phyloP scores from a whole-genome alignment of 805 yeast genomes.

The Candida easanensis region DNA sequence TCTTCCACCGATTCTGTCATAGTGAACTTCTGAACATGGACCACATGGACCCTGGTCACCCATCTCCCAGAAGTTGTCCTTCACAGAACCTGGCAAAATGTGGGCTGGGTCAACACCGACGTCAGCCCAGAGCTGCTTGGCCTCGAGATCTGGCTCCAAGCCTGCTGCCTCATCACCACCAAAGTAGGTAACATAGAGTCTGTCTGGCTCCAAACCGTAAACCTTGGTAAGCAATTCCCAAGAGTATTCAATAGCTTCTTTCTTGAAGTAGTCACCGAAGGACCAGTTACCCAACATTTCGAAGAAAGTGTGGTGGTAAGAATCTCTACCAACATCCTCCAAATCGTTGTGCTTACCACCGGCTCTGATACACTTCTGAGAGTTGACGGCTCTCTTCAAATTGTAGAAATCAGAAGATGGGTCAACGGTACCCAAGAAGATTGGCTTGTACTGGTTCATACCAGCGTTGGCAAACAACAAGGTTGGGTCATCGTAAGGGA shows the following conservation, averaged over 20 bases:
- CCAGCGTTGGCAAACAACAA: conserved; percentile 97
- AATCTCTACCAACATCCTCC: conserved; percentile 97
- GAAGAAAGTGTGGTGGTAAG: conserved; percentile 97
- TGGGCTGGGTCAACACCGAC: conserved; percentile 92
- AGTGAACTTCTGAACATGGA: conserved; percentile 97
- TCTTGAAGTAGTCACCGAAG: conserved; percentile 96
- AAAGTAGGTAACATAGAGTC: conserved; percentile 93
- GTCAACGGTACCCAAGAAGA: conserved; percentile 94
- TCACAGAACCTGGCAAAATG: conserved; percentile 84
- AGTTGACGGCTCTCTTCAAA: conserved; percentile 87
- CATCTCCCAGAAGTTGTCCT: conserved; percentile 99
- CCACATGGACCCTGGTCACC: conserved; percentile 99
- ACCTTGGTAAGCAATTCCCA: conserved; percentile 91
- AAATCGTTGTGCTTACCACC: conserved; percentile 99
- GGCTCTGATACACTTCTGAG: conserved; percentile 98
- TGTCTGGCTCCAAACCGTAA: conserved; percentile 72
- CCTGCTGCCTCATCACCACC: conserved; percentile 88
- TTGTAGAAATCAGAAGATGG: conserved; percentile 85
- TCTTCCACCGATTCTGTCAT: conserved; percentile 98
- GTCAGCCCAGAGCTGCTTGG: conserved; percentile 78
- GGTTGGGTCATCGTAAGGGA: conserved; percentile 98
- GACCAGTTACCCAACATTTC: conserved; percentile 99
- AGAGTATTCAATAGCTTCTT: conserved; percentile 83
- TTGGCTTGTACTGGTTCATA: conserved; percentile 98
- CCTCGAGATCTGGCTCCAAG: conserved; percentile 90